These are phyloP conservation scores for Mortierella sp. DNA, from an alignment of 371 early-diverging fungal genomes.

Conservation along the genomic window DNA sequence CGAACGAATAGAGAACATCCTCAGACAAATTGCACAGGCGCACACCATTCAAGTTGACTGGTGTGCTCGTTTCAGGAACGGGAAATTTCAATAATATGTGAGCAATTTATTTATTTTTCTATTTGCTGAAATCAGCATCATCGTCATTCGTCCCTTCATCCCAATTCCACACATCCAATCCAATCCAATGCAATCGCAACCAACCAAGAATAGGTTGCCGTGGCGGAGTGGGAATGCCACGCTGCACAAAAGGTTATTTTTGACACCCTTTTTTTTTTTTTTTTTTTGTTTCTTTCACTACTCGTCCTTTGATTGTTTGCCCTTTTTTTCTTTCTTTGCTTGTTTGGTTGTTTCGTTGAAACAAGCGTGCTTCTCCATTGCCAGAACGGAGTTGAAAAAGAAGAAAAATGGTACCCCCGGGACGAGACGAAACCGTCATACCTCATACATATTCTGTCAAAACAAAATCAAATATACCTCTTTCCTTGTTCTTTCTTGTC, in stretches of 20 bases:
- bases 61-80: conserved; percentile 2
- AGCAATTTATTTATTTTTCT: not conserved
- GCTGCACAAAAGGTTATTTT: not conserved
- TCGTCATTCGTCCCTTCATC: not conserved
- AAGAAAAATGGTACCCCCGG: not conserved
- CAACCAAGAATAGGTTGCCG: conserved; percentile 11
- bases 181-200: not conserved
- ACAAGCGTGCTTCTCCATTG: conserved; percentile 2
- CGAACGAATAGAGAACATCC: conserved; percentile 2
- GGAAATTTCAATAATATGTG: not conserved
- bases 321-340: not conserved
- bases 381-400: not conserved
- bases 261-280: not conserved
- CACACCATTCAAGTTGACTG: not conserved
- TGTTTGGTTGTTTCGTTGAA: not conserved
- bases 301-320: not conserved
- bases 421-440: not conserved
- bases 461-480: not conserved
- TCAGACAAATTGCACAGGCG: not conserved
- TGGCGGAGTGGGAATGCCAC: conserved; percentile 7
- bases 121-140: not conserved
- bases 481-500: not conserved
- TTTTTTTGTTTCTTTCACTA: not conserved
- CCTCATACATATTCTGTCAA: not conserved
- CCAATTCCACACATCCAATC: too few relatives aligned